Percentiles rank a stretch among this genome's conserved stretches.
Evolutionary conservation across 1,139 yeast genomes (phyloP).

Genomic region (Magnusiomyces ingens): DNA sequence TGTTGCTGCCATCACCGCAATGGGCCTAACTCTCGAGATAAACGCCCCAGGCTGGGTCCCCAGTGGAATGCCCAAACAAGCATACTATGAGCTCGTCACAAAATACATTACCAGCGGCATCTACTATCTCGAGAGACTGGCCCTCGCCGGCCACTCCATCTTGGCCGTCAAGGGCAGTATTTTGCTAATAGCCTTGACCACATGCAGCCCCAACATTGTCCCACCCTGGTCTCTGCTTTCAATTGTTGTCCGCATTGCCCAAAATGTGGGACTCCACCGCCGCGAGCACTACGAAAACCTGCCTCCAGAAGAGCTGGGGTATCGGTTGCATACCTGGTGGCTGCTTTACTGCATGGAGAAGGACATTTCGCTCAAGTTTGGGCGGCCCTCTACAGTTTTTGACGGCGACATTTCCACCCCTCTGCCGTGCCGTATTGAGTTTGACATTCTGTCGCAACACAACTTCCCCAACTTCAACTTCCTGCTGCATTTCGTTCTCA

Average conservation of each 20-base stretch:
- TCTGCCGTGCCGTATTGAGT: constrained; percentile 7
- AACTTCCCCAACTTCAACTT: constrained; percentile 10
- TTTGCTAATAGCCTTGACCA: constrained; percentile 16
- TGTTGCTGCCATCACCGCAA: constrained; percentile 2
- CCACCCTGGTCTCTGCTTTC: constrained; percentile 27
- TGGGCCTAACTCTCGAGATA: background rate
- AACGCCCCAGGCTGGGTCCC: background rate
- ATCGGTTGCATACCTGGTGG: constrained; percentile 50
- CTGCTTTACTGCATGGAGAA: constrained; percentile 48
- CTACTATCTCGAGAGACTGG: constrained; percentile 19
- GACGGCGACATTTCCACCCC: constrained; percentile 37
- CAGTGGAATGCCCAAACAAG: background rate
- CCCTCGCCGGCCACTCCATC: constrained; percentile 19
- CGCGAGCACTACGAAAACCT: constrained; percentile 44
- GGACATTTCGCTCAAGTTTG: constrained; percentile 48
- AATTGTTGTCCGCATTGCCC: constrained; percentile 53
- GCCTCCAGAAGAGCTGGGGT: constrained; percentile 35
- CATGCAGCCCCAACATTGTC: background rate
- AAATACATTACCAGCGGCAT: constrained; percentile 16
- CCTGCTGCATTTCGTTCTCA: constrained; percentile 14
- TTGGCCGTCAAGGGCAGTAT: constrained; percentile 21
- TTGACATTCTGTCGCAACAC: constrained; percentile 16
- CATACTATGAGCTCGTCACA: background rate
- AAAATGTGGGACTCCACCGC: constrained; percentile 60
- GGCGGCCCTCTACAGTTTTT: constrained; percentile 53